phyloP scores from a whole-genome alignment of 805 yeast genomes.

The Kuraishia hungarica region DNA sequence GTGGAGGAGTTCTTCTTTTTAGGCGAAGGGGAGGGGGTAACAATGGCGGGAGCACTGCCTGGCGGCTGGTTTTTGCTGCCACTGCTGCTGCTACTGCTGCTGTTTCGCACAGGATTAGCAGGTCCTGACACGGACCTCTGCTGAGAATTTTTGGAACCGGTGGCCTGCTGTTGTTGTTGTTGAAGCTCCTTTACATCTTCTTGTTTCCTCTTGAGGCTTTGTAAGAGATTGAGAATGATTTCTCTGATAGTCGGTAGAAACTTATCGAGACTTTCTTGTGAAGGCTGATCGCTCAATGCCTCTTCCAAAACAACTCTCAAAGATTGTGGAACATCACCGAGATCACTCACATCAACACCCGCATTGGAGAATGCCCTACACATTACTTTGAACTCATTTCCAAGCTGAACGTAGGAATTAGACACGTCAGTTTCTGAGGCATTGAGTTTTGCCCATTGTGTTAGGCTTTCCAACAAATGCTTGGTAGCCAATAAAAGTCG shows the following conservation, averaged over 20 bases:
- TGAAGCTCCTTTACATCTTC: constrained; percentile 24
- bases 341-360: constrained; percentile 73
- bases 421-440: constrained; percentile 81
- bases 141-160: background rate
- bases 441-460: constrained; percentile 82
- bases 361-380: constrained; percentile 70
- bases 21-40: background rate
- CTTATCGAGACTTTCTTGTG: constrained; percentile 71
- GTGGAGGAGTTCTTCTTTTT: background rate
- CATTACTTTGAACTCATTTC: constrained; percentile 87
- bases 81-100: constrained; percentile 5
- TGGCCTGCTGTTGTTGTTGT: constrained; percentile 4
- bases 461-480: constrained; percentile 74
- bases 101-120: constrained; percentile 3
- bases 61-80: background rate
- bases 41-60: background rate
- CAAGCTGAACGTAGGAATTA: constrained; percentile 83
- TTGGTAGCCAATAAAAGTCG: constrained; percentile 81
- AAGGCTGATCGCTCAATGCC: constrained; percentile 78
- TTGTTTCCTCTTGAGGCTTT: constrained; percentile 76
- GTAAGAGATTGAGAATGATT: constrained; percentile 73
- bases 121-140: constrained; percentile 20
- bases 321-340: constrained; percentile 86
- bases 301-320: constrained; percentile 75
- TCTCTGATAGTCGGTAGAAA: constrained; percentile 81